phyloP scores from a whole-genome alignment of 306 rosid species.

The Prunus armeniaca region DNA sequence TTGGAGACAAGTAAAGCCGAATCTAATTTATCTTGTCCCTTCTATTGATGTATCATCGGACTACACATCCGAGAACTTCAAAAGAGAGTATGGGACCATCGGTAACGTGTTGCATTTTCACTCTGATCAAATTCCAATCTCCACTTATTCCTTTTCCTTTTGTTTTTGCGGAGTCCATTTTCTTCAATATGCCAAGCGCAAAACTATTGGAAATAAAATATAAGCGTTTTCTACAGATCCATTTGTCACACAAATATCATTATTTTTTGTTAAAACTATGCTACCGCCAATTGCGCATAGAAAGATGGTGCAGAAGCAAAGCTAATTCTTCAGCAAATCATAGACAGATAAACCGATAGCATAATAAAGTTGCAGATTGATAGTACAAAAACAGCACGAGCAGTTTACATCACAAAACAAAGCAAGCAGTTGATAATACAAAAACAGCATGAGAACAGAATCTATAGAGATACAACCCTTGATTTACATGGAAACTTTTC shows the following conservation, averaged over 20 bases:
- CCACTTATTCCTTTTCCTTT: background rate
- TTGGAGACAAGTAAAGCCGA: background rate
- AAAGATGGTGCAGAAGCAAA: background rate
- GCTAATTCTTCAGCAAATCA: background rate
- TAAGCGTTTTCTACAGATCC: no score
- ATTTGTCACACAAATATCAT: background rate
- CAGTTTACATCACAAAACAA: background rate
- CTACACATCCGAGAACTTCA: background rate
- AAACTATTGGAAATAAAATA: background rate
- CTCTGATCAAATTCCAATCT: background rate
- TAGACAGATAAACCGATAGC: background rate
- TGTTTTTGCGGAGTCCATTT: background rate
- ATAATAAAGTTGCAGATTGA: background rate
- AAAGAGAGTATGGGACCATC: background rate
- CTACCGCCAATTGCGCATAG: background rate
- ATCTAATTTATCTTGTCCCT: background rate
- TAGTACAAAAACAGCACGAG: constrained; percentile 13
- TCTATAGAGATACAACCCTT: constrained; percentile 27
- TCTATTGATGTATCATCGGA: background rate
- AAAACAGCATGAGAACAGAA: constrained; percentile 7
- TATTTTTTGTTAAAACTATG: background rate
- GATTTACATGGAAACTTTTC: constrained; percentile 3
- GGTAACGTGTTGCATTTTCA: background rate
- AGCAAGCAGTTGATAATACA: constrained; percentile 2
- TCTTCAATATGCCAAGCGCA: background rate